Percentiles rank a stretch among this genome's conserved stretches.
Conservation (phyloP, 805 yeast species). For the Yamadazyma sp. region DNA sequence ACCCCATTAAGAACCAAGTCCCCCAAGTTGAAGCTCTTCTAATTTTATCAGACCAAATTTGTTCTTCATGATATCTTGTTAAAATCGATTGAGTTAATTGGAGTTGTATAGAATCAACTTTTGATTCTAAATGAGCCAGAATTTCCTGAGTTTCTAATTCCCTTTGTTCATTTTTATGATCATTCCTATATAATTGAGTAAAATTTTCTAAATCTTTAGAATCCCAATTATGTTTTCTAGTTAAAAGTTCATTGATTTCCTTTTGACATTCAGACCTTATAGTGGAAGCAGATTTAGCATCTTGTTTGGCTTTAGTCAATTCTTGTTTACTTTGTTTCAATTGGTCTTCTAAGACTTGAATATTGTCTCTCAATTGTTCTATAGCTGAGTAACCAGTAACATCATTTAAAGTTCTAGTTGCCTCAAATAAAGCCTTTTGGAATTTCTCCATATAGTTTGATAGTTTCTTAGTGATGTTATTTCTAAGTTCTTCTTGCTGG, state of each 20-base stretch:
- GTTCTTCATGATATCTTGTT: conserved; percentile 93
- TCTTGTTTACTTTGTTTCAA: conserved; percentile 46
- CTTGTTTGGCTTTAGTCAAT: conserved; percentile 47
- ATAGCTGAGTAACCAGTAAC: conserved; percentile 88
- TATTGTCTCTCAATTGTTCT: conserved; percentile 62
- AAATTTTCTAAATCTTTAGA: conserved; percentile 78
- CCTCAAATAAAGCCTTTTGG: conserved; percentile 55
- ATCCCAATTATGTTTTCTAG: conserved; percentile 81
- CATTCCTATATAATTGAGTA: conserved; percentile 75
- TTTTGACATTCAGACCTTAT: conserved; percentile 69
- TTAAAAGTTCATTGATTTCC: conserved; percentile 82
- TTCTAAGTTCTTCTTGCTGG: conserved; percentile 39
- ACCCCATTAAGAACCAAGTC: conserved; percentile 83
- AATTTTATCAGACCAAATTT: conserved; percentile 96
- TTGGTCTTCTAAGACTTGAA: conserved; percentile 53
- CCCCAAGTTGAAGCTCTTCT: conserved; percentile 96
- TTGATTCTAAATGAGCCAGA: conserved; percentile 53
- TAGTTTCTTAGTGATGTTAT: conserved; percentile 35
- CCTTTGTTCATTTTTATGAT: conserved; percentile 64
- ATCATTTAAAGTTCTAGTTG: conserved; percentile 74
- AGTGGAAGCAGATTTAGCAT: conserved; percentile 59
- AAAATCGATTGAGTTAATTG: conserved; percentile 73
- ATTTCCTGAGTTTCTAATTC: conserved; percentile 51
- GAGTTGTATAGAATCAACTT: conserved; percentile 67
- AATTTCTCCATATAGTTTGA: conserved; percentile 52